A percentile compares a stretch with the other conserved stretches of the same genome.
phyloP scores from a whole-genome alignment of 129 eudicot species.

The Tagetes erecta region DNA sequence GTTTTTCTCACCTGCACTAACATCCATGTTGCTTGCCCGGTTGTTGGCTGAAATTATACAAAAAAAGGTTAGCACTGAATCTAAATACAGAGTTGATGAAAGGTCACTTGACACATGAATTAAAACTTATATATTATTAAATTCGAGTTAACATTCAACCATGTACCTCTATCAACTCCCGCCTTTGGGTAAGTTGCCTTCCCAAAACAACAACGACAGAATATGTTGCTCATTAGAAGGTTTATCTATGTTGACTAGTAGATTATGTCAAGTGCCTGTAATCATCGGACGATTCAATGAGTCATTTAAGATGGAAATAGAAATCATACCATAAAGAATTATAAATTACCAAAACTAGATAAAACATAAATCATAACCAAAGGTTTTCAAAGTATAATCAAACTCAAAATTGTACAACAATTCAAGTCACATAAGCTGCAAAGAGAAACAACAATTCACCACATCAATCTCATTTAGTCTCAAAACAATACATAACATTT shows the following conservation, averaged over 20 bases:
- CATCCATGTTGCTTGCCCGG: slow-evolving; percentile 22
- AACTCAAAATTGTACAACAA: background rate
- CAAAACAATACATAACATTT: background rate
- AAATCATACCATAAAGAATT: background rate
- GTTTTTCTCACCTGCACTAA: slow-evolving; percentile 26
- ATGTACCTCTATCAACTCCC: slow-evolving; percentile 51
- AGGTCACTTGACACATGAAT: slow-evolving; percentile 4
- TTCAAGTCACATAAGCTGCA: background rate
- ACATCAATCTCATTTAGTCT: background rate
- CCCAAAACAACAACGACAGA: slow-evolving; percentile 49
- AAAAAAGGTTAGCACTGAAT: slow-evolving; percentile 8
- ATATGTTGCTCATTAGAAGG: slow-evolving; percentile 42
- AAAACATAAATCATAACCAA: background rate
- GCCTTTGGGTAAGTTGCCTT: slow-evolving; percentile 27
- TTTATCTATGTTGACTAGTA: slow-evolving; percentile 27
- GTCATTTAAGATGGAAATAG: background rate
- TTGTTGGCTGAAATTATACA: slow-evolving; percentile 20
- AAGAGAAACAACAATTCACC: background rate
- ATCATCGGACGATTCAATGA: background rate
- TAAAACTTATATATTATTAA: background rate
- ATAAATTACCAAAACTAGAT: background rate
- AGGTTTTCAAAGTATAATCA: background rate
- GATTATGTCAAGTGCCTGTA: slow-evolving; percentile 14
- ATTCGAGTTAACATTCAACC: background rate
- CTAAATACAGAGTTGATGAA: background rate